Percentiles rank a stretch among this genome's conserved stretches.
Evolutionary conservation across 1,139 yeast genomes (phyloP).

Genomic region (Yamadazyma sp.): DNA sequence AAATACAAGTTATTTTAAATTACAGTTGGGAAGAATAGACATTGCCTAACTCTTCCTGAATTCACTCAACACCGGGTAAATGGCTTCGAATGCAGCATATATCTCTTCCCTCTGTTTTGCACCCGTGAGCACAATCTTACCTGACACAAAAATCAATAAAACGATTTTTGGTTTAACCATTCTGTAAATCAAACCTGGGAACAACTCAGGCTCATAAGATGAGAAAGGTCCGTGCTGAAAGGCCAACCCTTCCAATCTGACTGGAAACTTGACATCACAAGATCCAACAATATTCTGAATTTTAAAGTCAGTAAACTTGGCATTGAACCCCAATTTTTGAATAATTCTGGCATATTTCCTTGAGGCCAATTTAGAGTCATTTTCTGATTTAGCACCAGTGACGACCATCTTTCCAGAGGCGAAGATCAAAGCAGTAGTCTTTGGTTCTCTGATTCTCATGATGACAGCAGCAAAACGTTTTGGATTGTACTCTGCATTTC

Average conservation of each 20-base stretch:
- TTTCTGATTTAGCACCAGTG: constrained; percentile 98
- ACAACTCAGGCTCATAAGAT: constrained; percentile 95
- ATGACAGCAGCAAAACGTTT: constrained; percentile 98
- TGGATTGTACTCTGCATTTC: constrained; percentile 98
- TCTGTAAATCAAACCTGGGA: constrained; percentile 98
- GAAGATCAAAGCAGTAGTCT: constrained; percentile 94
- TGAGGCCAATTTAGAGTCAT: constrained; percentile 94
- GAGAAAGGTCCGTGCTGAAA: constrained; percentile 99
- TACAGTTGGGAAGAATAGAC: constrained; percentile 1
- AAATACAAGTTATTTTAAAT: constrained; percentile 10
- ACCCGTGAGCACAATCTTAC: constrained; percentile 97
- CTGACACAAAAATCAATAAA: constrained; percentile 90
- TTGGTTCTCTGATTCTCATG: constrained; percentile 99
- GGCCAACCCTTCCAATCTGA: constrained; percentile 95
- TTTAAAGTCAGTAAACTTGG: constrained; percentile 92
- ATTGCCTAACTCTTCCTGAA: constrained; percentile 71
- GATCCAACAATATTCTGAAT: constrained; percentile 99
- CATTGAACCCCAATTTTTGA: constrained; percentile 96
- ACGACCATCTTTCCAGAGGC: constrained; percentile 99
- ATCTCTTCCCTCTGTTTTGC: constrained; percentile 99
- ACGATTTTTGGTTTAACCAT: constrained; percentile 99
- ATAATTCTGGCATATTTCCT: constrained; percentile 97
- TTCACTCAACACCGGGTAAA: constrained; percentile 97
- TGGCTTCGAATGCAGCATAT: constrained; percentile 96
- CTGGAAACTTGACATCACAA: constrained; percentile 96